phyloP scores from a whole-genome alignment of 2,329 filamentous ascomycete genomes.

The Corinectria fuckeliana region DNA sequence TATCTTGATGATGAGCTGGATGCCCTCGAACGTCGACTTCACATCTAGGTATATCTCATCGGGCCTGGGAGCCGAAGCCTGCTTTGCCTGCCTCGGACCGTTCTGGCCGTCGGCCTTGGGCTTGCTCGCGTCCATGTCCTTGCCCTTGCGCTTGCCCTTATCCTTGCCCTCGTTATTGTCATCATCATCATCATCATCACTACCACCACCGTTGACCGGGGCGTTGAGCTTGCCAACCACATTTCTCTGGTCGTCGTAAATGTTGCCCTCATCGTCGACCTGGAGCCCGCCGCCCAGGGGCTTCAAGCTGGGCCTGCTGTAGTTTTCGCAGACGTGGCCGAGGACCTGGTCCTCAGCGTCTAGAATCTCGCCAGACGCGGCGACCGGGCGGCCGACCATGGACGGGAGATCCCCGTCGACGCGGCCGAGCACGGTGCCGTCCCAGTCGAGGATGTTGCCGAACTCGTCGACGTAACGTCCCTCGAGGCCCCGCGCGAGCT shows the following conservation, averaged over 20 bases:
- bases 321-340: slow-evolving; percentile 71
- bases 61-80: slow-evolving; percentile 49
- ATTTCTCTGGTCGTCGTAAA: slow-evolving; percentile 63
- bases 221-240: slow-evolving; percentile 68
- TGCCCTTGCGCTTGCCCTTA: slow-evolving; percentile 7
- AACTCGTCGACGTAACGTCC: slow-evolving; percentile 60
- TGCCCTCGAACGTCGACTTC: slow-evolving; percentile 63
- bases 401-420: slow-evolving; percentile 61
- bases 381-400: slow-evolving; percentile 58
- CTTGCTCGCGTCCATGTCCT: slow-evolving; percentile 1
- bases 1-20: slow-evolving; percentile 64
- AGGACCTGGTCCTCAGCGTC: slow-evolving; percentile 81
- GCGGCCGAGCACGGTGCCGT: slow-evolving; percentile 58
- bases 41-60: slow-evolving; percentile 64
- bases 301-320: slow-evolving; percentile 59
- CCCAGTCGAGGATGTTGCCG: slow-evolving; percentile 58
- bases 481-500: slow-evolving; percentile 50
- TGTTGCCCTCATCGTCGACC: slow-evolving; percentile 64
- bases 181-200: slow-evolving; percentile 1
- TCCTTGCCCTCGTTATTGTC: neutral
- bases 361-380: slow-evolving; percentile 60
- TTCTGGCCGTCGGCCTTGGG: neutral
- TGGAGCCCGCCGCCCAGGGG: slow-evolving; percentile 59
- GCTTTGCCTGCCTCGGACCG: slow-evolving; percentile 22
- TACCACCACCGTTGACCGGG: slow-evolving; percentile 29